Evolutionary conservation across 441 rosid genomes (phyloP).

Genomic region (Metrosideros polymorpha): DNA sequence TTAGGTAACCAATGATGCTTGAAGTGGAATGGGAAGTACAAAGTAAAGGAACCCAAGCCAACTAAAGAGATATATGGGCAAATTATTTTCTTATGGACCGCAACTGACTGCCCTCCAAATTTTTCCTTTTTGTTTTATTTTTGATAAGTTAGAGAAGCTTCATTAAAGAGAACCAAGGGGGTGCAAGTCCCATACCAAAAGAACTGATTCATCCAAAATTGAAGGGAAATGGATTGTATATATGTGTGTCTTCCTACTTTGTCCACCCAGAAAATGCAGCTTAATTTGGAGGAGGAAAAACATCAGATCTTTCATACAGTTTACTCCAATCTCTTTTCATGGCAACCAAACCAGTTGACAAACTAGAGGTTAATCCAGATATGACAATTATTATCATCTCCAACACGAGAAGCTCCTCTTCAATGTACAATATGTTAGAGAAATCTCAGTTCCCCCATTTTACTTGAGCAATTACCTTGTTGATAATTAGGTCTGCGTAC

Average conservation of each 20-base stretch:
- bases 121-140: not conserved
- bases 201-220: not conserved
- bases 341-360: not conserved
- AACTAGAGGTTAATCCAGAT: not conserved
- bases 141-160: not conserved
- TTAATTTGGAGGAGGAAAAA: not conserved
- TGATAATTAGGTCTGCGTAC: slow-evolving; percentile 78
- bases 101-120: not conserved
- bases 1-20: not conserved
- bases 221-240: not conserved
- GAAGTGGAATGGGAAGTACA: not conserved
- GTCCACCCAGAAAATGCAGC: not conserved
- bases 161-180: not conserved
- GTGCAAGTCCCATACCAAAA: not conserved
- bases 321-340: not conserved
- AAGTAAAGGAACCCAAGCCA: not conserved
- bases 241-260: not conserved
- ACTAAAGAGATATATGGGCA: not conserved
- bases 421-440: not conserved
- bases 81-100: not conserved
- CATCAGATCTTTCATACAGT: not conserved
- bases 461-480: slow-evolving; percentile 51
- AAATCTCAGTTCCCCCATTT: not conserved
- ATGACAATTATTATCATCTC: not conserved
- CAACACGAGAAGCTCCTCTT: not conserved